Base-by-base conservation (phyloP, 1,284 basidiomycete species). In the Apiotrichum gamsii region DNA sequence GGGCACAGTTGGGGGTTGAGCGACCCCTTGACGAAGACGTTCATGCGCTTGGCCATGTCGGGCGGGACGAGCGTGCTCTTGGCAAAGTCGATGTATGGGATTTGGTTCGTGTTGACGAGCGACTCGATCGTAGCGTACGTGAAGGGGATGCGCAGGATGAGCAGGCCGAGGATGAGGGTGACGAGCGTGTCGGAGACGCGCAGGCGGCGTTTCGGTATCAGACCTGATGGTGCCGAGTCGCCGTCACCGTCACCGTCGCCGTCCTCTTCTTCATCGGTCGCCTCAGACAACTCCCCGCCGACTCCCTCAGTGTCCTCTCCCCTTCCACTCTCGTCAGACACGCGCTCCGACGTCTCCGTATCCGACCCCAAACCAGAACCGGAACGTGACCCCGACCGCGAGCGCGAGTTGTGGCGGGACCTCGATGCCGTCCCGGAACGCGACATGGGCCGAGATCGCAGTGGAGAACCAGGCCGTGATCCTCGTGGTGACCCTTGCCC, bases 61-160 rank as follows among this genome's bases (percentile, higher is more conserved):
- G 60, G 53, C 0, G 90, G 87, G 2, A 95, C 72, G 28, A 80
- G 64, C 15, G 54, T 64, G 2, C 70, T 62, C 34, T 80, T 78
- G 23, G 82, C 69, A 29, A 82, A 79, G 59, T 91, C 84, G 38
- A 96, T 76, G 72, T 90, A 95, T 0, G 90, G 90, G 31, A 96
- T 74, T 25, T 81, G 74, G 61, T 85, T 83, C 19, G 74, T 73
- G 57, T 89, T 83, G 37, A 91, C 81, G 16, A 60, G 43, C 89
- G 74, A 74, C 32, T 83, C 77, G 39, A 93, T 78, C 61, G 90
- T 87, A 54, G 77, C 77, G 61, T 84, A 84, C 54, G 85, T 75
- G 5, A 86, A 74, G 0, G 89, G 88, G 25, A 90, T 68, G 16
- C 89, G 77, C 62, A 90, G 63, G 21, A 79, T 80, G 87, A 87